Base-by-base conservation (phyloP, 257 asterid genomes). In the Solanum chiquidenum region DNA sequence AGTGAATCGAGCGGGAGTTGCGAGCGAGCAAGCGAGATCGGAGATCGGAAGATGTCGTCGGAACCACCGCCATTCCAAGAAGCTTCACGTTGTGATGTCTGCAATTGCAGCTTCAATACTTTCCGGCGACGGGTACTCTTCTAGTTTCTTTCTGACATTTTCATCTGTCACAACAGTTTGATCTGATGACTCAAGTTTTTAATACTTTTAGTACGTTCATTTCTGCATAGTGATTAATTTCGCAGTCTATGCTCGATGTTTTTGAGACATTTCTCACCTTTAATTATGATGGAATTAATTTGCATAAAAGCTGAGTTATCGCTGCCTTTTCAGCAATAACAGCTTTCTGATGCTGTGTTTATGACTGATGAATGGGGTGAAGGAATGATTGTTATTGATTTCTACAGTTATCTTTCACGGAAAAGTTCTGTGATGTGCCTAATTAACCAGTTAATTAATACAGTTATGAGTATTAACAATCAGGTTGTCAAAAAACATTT, bases 71-170 rank as follows among this genome's bases (percentile, higher is more conserved):
- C 92, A 25, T 95, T 96, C 87, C 98, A 95, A 88, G 99, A 95
- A 87, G 91, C 98, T 74, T 86, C 96, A 60, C 98, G 98, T 49
- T 95, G 99, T 85, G 98, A 97, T 90, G 98, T 95, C 91, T 95
- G 99, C 92, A 94, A 93, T 88, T 95, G 99, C 92, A 95, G 98
- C 91, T 96, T 96, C 94, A 94, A 94, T 92, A 91, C 99, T 88
- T 97, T 97, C 89, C 95, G 98, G 90, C 98, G 99, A 49, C 98
- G 99, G 93, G 99, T 96, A 91, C 88, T 44, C 68, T 74, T 83
- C 68, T 16, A n/a, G 86, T 21, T 37, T 84, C 86, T 84, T 89
- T 60, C 66, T 44, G 38, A 52, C 4, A 35, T 8, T 76, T 76
- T 73, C 77, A 85, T 77, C 84, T 25, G 64, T 77, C 84, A 13